Evolutionary conservation across 2,329 filamentous ascomycete genomes (phyloP), one percentile per base, ranked within the genome.

Genomic region (Aureobasidium melanogenum): DNA sequence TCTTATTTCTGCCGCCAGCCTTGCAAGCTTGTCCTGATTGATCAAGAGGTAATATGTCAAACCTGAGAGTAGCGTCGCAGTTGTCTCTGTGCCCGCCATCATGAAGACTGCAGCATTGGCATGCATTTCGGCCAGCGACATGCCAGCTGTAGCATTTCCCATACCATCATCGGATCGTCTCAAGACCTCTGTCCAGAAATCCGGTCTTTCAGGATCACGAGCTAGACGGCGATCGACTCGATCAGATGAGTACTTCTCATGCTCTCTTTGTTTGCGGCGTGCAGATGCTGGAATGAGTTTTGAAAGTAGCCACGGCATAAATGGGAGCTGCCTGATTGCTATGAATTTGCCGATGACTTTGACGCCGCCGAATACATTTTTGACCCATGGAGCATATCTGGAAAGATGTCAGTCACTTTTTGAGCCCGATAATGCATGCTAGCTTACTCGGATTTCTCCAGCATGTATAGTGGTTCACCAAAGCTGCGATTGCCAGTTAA

Each of bases 11-110:
- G 69, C 66, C n/a, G 74, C 38, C 10, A 69, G 60, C 8, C 57
- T 63, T 14, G 69, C 65, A 50, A 78, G 66, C 12, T 69, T 69
- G 14, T 64, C 56, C 2, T 72, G 66, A 64, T 78, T 75, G 32
- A 74, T 71, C 17, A 74, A 67, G 30, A 79, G 71, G 66, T 79
- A 77, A 69, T 77, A 78, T 0, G 66, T 69, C 7, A 68, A 65
- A 3, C 70, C 71, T 1, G 64, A 58, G 39, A 76, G 62, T 3
- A 72, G 63, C 1, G 73, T 75, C 0, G 73, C 72, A 0, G 71
- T 74, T 0, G 74, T 74, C 60, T 76, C 74, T 5, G 71, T 74
- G 4, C 74, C 74, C 1, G 71, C 74, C 17, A 26, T 60, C 65
- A 76, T 73, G 44, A 77, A 68, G 4, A 72, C 60, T 0, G 66